Evolutionary conservation across 2,329 filamentous ascomycete species (phyloP), one percentile per base, ranked within the genome.

Genomic region (Fusarium nisikadoi): DNA sequence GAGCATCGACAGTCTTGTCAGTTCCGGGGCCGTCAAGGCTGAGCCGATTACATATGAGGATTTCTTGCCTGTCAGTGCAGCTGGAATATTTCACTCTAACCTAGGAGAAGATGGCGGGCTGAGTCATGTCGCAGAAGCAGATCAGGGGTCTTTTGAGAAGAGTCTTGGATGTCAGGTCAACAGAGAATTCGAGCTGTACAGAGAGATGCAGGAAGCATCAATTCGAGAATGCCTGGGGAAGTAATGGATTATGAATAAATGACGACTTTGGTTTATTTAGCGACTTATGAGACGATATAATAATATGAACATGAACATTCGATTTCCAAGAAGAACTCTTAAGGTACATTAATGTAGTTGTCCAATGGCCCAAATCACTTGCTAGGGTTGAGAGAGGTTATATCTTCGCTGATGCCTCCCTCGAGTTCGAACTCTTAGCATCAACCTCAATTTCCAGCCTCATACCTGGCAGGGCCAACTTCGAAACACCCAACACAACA

Each of bases 41-140:
- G 73, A 81, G 6, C 84, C 86, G 4, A 81, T 88, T 23, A 86
- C 83, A 1, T 88, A 88, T 62, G 86, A 88, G 63, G 86, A 88
- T 59, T 88, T 88, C 52, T 77, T 88, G 8, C 86, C 86, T 0
- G 75, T 88, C 4, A 87, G 85, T 3, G 86, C 86, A 0, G 86
- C 85, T 1, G 86, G 86, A 0, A 88, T 88, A 42, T 86, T 87
- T 67, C 81, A 81, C 42, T 86, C 84, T 1, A 86, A 86, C 25
- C 72, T 85, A 2, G 66, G 69, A 1, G 42, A 39, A 6, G 59
- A 58, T 10, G 33, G 33, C 2, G 38, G 62, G 1, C 25, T 64
- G 41, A 62, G n/a, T 4, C 47, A 41, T 13, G 17, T 13, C 5
- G 23, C 19, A 8, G 63, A 33, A 12, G 47, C 65, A 2, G 65